Conservation (phyloP, 1,284 basidiomycete species). For the Neotropicomus parvogracilis region DNA sequence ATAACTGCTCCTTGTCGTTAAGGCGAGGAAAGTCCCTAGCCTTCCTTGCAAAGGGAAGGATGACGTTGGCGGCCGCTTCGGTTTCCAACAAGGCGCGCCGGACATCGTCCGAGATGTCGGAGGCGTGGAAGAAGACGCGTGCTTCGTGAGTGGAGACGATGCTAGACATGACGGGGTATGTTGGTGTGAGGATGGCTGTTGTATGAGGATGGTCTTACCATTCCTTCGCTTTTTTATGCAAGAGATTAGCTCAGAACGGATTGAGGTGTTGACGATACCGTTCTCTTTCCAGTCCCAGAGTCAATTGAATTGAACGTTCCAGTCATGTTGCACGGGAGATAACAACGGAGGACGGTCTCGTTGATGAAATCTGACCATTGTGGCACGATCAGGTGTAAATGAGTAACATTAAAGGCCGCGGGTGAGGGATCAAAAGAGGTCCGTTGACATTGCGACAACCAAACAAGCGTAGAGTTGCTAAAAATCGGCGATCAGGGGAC, state of each 20-base stretch:
- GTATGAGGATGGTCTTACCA: background rate
- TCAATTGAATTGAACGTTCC: conserved; percentile 5
- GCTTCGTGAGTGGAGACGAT: background rate
- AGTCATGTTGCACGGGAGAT: background rate
- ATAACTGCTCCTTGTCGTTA: conserved; percentile 37
- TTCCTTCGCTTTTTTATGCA: conserved; percentile 5
- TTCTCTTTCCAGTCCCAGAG: conserved; percentile 7
- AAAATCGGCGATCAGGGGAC: too few relatives aligned
- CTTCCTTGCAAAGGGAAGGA: conserved; percentile 46
- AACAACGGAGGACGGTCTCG: conserved; percentile 3
- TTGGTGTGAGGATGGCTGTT: background rate
- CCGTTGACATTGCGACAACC: too few relatives aligned
- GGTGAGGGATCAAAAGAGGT: background rate
- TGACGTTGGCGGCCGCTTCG: conserved; percentile 49
- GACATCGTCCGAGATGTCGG: conserved; percentile 33
- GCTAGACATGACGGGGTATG: conserved; percentile 6
- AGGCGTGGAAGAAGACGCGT: conserved; percentile 10
- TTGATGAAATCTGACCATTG: background rate
- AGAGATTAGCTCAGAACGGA: background rate
- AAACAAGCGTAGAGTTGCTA: too few relatives aligned
- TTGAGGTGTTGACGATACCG: background rate
- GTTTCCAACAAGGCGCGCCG: conserved; percentile 38
- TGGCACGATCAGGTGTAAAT: background rate
- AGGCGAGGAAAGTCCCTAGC: conserved; percentile 2
- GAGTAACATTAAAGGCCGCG: conserved; percentile 1